These are phyloP conservation scores for Jamesozyma rosinii DNA, from an alignment of 805 yeast species.

Conservation along the genomic window DNA sequence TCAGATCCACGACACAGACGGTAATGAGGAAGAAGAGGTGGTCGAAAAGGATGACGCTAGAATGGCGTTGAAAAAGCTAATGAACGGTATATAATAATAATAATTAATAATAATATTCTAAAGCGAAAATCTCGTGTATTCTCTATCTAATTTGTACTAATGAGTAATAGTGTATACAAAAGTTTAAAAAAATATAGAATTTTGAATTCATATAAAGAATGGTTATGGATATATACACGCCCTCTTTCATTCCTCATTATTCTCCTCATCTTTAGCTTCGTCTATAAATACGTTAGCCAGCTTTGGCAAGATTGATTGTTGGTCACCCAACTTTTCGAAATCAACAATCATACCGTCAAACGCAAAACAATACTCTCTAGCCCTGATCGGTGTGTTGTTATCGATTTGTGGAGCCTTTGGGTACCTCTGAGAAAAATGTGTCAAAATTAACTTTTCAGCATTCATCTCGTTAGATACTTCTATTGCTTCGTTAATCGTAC, in stretches of 20 bases:
- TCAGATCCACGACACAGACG: conserved; percentile 3
- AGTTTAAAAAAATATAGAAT: too few relatives aligned
- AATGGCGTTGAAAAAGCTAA: conserved; percentile 23
- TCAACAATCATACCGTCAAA: conserved; percentile 56
- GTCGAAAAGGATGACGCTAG: conserved; percentile 25
- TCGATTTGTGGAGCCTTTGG: conserved; percentile 43
- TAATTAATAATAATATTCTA: neutral
- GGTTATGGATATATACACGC: too few relatives aligned
- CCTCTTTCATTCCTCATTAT: neutral
- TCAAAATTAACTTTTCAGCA: conserved; percentile 60
- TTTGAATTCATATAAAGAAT: too few relatives aligned
- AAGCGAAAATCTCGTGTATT: neutral
- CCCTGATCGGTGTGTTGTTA: conserved; percentile 20
- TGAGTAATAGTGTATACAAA: neutral
- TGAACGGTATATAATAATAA: conserved; percentile 11
- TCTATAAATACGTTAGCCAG: conserved; percentile 27
- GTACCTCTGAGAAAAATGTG: conserved; percentile 91
- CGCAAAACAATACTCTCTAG: conserved; percentile 41
- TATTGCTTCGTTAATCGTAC: conserved; percentile 84
- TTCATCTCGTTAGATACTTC: conserved; percentile 60
- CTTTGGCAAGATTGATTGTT: conserved; percentile 20
- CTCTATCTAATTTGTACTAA: neutral
- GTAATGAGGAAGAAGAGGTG: neutral
- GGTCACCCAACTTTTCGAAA: conserved; percentile 37
- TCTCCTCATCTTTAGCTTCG: conserved; percentile 18